Base-by-base conservation (phyloP, 805 yeast genomes). In the Ogataea thermomethanolica region DNA sequence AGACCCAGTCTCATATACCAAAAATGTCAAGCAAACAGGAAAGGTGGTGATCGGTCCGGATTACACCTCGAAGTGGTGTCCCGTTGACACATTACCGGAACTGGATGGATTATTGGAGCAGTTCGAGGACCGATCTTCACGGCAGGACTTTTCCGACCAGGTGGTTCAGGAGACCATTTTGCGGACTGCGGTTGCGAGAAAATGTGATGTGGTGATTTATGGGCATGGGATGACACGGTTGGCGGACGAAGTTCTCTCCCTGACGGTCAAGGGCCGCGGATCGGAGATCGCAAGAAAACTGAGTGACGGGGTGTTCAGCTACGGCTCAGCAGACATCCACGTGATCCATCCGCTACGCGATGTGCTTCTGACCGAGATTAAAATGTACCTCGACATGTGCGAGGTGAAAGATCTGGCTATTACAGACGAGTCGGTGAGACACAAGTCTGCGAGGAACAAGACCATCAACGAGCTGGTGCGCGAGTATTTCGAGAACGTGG, bases 221-320 rank as follows among this genome's bases (percentile, higher is more conserved):
- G 87, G 91, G 1, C 85, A 81, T 54, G 79, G 84, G 21, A 85
- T 87, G 95, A 84, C 95, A 1, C 71, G 80, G 29, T 58, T 90
- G 17, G 95, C 97, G 1, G 87, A 83, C 52, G 79, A 80, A 45
- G 78, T 85, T n/a, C 67, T 91, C 25, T 71, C 95, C 0, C 62
- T 85, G 39, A 82, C 95, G 0, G 89, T 88, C 5, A 85, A 81
- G 53, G 98, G 98, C 9, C 73, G 96, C 46, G 98, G 96, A 0
- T 70, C 83, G 2, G 71, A 71, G 25, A 73, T 90, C 6, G 73
- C 85, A 20, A 56, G 64, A 4, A 59, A 69, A 8, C 56, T 83
- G 17, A 65, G 80, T 7, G 79, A 76, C 48, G 73, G 65, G 4
- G 61, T 56, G 0, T 59, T 56, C 1, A 52, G 55, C 1, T 61